Evolutionary conservation across 75 land plant species (phyloP).

Genomic region (Picea glauca): DNA sequence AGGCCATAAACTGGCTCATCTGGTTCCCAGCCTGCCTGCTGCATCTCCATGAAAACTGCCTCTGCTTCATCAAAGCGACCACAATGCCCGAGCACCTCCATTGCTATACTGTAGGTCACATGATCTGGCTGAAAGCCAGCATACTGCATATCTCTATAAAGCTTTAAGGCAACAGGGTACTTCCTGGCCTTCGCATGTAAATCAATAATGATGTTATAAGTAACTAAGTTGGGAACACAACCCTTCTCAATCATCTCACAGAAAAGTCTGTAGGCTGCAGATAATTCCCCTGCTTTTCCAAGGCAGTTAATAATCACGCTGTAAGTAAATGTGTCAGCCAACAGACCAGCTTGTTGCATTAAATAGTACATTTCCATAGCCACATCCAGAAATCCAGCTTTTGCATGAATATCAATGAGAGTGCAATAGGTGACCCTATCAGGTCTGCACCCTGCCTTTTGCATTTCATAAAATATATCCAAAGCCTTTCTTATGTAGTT

Average conservation of each 20-base stretch:
- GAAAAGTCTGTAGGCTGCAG: constrained; percentile 80
- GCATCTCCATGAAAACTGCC: constrained; percentile 76
- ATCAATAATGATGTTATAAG: constrained; percentile 93
- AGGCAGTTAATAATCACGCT: constrained; percentile 97
- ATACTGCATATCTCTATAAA: constrained; percentile 86
- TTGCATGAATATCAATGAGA: constrained; percentile 95
- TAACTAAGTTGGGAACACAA: constrained; percentile 82
- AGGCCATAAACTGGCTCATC: constrained; percentile 92
- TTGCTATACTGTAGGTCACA: constrained; percentile 89
- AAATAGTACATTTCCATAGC: constrained; percentile 81
- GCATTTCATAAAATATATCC: constrained; percentile 71
- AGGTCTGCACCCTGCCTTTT: constrained; percentile 66
- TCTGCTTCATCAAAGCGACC: constrained; percentile 91
- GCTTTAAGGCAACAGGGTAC: constrained; percentile 64
- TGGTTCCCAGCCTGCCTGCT: constrained; percentile 72
- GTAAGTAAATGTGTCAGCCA: constrained; percentile 93
- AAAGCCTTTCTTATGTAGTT: constrained; percentile 72
- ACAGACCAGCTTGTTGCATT: constrained; percentile 85
- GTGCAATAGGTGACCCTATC: constrained; percentile 97
- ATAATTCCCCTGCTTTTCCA: constrained; percentile 90
- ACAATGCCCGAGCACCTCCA: constrained; percentile 93
- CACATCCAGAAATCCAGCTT: constrained; percentile 92
- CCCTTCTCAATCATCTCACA: constrained; percentile 86
- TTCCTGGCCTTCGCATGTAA: constrained; percentile 94
- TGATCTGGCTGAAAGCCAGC: constrained; percentile 88